These are phyloP conservation scores for Leccinum incarnatum DNA, from an alignment of 768 basidiomycete genomes.

Conservation along the genomic window DNA sequence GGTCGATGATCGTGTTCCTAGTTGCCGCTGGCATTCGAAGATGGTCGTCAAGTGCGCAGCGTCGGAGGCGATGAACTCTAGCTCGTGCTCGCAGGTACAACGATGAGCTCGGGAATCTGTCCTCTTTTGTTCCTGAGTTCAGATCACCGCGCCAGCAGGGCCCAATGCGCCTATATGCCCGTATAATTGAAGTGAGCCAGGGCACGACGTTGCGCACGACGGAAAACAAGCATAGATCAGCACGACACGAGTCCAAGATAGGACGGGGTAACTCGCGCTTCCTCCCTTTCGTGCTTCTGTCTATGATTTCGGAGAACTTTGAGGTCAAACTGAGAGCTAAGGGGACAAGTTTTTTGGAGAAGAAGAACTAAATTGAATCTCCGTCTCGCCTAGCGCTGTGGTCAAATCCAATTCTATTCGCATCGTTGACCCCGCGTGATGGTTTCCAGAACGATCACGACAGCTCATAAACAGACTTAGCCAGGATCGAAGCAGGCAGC, in stretches of 20 bases:
- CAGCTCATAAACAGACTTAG: constrained; percentile 42
- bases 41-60: constrained; percentile 45
- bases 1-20: neutral
- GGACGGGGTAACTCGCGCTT: no score
- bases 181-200: neutral
- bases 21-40: neutral
- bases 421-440: constrained; percentile 76
- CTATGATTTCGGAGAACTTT: constrained; percentile 7
- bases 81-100: constrained; percentile 39
- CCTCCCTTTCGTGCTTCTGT: constrained; percentile 45
- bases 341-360: no score
- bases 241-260: constrained; percentile 3
- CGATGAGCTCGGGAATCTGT: constrained; percentile 63
- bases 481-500: constrained; percentile 78
- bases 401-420: constrained; percentile 23
- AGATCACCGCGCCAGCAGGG: neutral
- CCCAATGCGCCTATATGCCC: neutral
- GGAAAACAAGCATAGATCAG: constrained; percentile 6
- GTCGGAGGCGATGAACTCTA: constrained; percentile 37
- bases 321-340: no score
- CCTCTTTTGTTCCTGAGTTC: constrained; percentile 47
- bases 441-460: constrained; percentile 86
- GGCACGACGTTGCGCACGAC: neutral
- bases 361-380: no score
- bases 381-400: no score